Percentiles rank a stretch among this genome's conserved stretches.
Conservation (phyloP, 2,329 filamentous ascomycete species). For the Bipolaris victoriae region DNA sequence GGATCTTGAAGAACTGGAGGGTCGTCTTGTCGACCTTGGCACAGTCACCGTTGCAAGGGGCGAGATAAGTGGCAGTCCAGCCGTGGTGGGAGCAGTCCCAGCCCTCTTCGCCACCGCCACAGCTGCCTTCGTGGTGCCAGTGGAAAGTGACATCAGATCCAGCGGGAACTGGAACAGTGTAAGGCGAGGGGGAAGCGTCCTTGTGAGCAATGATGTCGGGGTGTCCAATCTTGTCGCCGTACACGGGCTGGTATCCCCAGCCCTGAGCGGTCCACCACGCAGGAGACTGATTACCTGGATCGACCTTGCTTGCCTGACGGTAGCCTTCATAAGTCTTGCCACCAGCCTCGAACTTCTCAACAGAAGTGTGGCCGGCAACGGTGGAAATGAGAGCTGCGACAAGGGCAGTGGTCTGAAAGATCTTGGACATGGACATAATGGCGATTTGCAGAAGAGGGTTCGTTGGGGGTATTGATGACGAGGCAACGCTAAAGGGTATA, state of each 20-base stretch:
- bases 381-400: slow-evolving; percentile 36
- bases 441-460: not conserved
- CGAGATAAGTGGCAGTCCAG: slow-evolving; percentile 42
- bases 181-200: slow-evolving; percentile 38
- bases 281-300: slow-evolving; percentile 36
- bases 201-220: slow-evolving; percentile 43
- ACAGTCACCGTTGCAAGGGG: slow-evolving; percentile 44
- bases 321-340: slow-evolving; percentile 41
- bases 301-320: slow-evolving; percentile 33
- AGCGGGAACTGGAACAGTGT: slow-evolving; percentile 37
- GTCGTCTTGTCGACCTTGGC: slow-evolving; percentile 37
- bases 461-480: slow-evolving; percentile 3
- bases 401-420: slow-evolving; percentile 35
- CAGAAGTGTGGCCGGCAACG: slow-evolving; percentile 36
- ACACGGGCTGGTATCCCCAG: slow-evolving; percentile 41
- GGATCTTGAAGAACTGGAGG: slow-evolving; percentile 46
- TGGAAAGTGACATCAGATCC: slow-evolving; percentile 40
- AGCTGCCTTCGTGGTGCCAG: slow-evolving; percentile 40
- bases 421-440: slow-evolving; percentile 33
- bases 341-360: slow-evolving; percentile 34
- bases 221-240: slow-evolving; percentile 33
- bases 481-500: slow-evolving; percentile 6
- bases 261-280: slow-evolving; percentile 45
- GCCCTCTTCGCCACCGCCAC: slow-evolving; percentile 33
- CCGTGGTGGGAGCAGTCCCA: slow-evolving; percentile 46